A percentile compares a stretch with the other conserved stretches of the same genome.
These are phyloP conservation scores for Lenzites betulinus DNA, from an alignment of 768 basidiomycete species.

Conservation along the genomic window DNA sequence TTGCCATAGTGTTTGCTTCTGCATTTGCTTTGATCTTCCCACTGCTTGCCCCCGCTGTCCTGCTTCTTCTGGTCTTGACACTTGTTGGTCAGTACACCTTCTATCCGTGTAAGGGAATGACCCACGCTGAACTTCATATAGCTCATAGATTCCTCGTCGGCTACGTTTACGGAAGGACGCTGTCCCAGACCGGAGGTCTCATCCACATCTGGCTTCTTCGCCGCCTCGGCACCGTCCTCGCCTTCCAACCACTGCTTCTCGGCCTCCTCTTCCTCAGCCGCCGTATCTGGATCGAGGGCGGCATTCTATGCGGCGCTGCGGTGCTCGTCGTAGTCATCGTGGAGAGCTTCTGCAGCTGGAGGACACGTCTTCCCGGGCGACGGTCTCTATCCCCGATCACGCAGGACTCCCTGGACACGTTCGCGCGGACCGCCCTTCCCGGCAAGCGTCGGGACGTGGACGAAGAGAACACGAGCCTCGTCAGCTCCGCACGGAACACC, in stretches of 20 bases:
- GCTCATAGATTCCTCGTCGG: slow-evolving; percentile 82
- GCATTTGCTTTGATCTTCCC: slow-evolving; percentile 78
- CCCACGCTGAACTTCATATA: slow-evolving; percentile 27
- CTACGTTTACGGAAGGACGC: slow-evolving; percentile 73
- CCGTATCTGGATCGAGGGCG: slow-evolving; percentile 71
- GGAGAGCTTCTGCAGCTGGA: slow-evolving; percentile 57
- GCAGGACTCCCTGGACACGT: slow-evolving; percentile 57
- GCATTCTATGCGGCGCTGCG: slow-evolving; percentile 59
- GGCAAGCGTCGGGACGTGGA: slow-evolving; percentile 39
- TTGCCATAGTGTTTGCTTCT: slow-evolving; percentile 72
- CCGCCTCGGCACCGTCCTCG: slow-evolving; percentile 68
- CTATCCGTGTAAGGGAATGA: not conserved
- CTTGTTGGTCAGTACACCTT: slow-evolving; percentile 54
- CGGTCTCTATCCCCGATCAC: slow-evolving; percentile 57
- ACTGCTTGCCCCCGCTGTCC: slow-evolving; percentile 69
- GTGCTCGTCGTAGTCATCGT: slow-evolving; percentile 56
- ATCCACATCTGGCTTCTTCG: slow-evolving; percentile 76
- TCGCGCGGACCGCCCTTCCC: slow-evolving; percentile 47
- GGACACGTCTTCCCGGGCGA: slow-evolving; percentile 50
- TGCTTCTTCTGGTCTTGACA: slow-evolving; percentile 63
- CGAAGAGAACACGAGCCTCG: slow-evolving; percentile 54
- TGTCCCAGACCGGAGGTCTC: slow-evolving; percentile 74
- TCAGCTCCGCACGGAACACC: slow-evolving; percentile 37
- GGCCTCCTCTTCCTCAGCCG: slow-evolving; percentile 73
- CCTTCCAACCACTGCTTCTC: slow-evolving; percentile 72